phyloP scores from a whole-genome alignment of 2,329 filamentous ascomycete species.

The Stylonectria norvegica region DNA sequence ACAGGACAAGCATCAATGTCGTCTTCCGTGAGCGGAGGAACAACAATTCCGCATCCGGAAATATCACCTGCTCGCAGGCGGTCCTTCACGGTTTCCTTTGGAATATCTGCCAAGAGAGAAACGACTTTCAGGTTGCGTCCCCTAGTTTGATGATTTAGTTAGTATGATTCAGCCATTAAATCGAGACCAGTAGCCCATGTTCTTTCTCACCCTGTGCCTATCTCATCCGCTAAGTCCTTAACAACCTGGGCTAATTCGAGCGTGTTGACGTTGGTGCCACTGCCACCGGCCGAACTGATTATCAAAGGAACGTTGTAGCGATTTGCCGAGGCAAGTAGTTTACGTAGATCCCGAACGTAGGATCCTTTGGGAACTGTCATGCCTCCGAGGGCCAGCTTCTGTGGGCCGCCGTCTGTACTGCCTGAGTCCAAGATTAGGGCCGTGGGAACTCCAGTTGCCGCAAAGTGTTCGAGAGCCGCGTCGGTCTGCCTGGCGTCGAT shows the following conservation, averaged over 20 bases:
- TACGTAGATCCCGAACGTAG: conserved; percentile 41
- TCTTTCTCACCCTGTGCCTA: conserved; percentile 26
- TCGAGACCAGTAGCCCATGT: not conserved
- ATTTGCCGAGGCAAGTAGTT: conserved; percentile 34
- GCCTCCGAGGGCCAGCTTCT: conserved; percentile 39
- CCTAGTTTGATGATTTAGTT: not conserved
- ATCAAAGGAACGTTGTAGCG: conserved; percentile 37
- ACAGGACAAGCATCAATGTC: conserved; percentile 36
- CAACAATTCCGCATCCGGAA: conserved; percentile 37
- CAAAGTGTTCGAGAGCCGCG: conserved; percentile 23
- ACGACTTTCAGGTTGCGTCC: conserved; percentile 31
- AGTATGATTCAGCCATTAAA: not conserved
- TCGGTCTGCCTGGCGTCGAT: conserved; percentile 34
- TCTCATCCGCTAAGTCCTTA: conserved; percentile 20
- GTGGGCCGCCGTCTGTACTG: conserved; percentile 36
- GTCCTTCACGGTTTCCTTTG: conserved; percentile 31
- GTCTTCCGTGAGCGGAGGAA: conserved; percentile 35
- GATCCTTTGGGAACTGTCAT: conserved; percentile 39
- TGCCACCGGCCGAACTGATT: conserved; percentile 45
- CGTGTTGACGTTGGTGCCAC: conserved; percentile 36
- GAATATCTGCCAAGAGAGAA: conserved; percentile 38
- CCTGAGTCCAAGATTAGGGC: conserved; percentile 36
- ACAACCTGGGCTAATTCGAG: conserved; percentile 39
- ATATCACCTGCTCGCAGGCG: conserved; percentile 30
- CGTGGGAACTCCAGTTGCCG: conserved; percentile 28